phyloP scores from a whole-genome alignment of 2,329 filamentous ascomycete genomes.

The Lachnum nothofagi region DNA sequence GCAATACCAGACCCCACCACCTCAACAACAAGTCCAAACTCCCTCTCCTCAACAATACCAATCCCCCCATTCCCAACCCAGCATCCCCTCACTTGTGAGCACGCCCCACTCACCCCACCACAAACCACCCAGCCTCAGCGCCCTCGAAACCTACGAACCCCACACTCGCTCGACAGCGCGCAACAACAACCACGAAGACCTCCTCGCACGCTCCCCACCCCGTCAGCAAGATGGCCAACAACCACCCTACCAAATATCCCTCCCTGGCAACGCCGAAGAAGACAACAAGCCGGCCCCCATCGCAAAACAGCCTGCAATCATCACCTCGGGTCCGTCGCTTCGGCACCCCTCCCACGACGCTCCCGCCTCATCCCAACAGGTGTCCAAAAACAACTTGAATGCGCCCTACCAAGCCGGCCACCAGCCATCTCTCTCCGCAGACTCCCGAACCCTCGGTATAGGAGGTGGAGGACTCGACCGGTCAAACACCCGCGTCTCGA shows the following conservation, averaged over 20 bases:
- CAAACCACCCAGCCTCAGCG: background rate
- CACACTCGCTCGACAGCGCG: background rate
- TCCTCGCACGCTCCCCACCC: constrained; percentile 30
- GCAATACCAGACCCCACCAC: background rate
- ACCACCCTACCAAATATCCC: constrained; percentile 29
- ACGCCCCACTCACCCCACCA: background rate
- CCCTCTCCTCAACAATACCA: background rate
- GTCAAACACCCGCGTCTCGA: constrained; percentile 4
- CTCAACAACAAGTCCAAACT: background rate
- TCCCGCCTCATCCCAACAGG: background rate
- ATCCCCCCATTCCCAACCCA: background rate
- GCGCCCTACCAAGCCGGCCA: too few species aligned
- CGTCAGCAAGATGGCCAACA: constrained; percentile 26
- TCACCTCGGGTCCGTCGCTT: background rate
- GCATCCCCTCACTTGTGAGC: background rate
- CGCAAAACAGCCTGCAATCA: constrained; percentile 10
- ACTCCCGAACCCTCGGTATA: constrained; percentile 2
- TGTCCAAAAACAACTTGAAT: too few species aligned
- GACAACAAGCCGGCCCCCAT: constrained; percentile 8
- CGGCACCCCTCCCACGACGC: background rate
- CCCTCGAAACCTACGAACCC: background rate
- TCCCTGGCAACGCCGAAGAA: constrained; percentile 22
- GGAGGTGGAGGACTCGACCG: constrained; percentile 2
- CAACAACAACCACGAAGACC: constrained; percentile 23
- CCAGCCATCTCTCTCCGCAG: too few species aligned